Evolutionary conservation across 352 stramenopile species (phyloP).

Genomic region (Globisporangium cylindrosporum): DNA sequence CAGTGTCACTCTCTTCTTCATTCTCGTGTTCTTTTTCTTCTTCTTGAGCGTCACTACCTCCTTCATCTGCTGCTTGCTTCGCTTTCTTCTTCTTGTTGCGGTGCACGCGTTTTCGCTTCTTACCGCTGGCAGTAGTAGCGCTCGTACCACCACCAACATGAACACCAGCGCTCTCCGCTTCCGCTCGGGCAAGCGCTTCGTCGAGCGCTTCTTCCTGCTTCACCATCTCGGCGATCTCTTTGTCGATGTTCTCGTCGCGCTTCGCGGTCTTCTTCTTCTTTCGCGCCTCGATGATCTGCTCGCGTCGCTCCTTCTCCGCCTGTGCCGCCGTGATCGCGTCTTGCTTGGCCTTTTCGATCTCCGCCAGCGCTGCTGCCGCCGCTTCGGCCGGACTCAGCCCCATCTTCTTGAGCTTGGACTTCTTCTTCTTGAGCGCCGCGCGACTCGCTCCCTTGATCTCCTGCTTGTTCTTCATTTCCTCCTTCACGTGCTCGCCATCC

Average conservation of each 20-base stretch:
- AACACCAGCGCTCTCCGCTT: slow-evolving; percentile 20
- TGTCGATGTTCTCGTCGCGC: slow-evolving; percentile 15
- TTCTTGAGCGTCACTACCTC: neutral
- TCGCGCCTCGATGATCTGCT: slow-evolving; percentile 22
- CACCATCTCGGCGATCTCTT: slow-evolving; percentile 21
- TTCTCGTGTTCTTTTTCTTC: slow-evolving; percentile 22
- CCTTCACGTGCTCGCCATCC: slow-evolving; percentile 40
- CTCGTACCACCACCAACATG: neutral
- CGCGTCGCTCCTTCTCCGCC: slow-evolving; percentile 22
- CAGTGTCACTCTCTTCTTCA: neutral
- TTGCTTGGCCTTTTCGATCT: slow-evolving; percentile 34
- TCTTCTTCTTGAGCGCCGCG: slow-evolving; percentile 77
- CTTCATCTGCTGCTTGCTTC: slow-evolving; percentile 1
- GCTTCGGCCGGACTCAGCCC: slow-evolving; percentile 31
- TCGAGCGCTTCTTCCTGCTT: slow-evolving; percentile 13
- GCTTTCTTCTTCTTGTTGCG: slow-evolving; percentile 23
- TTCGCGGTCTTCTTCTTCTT: slow-evolving; percentile 24
- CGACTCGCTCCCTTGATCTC: slow-evolving; percentile 51
- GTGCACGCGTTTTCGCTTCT: slow-evolving; percentile 35
- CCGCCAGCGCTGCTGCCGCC: slow-evolving; percentile 23
- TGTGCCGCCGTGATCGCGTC: slow-evolving; percentile 8
- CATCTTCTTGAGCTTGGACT: slow-evolving; percentile 69
- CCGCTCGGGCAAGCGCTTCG: slow-evolving; percentile 12
- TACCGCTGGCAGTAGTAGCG: slow-evolving; percentile 8
- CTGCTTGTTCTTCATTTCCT: slow-evolving; percentile 36